Evolutionary conservation across 2,329 filamentous ascomycete species (phyloP), one percentile per base, ranked within the genome.

Genomic region (Xylaria sp.): DNA sequence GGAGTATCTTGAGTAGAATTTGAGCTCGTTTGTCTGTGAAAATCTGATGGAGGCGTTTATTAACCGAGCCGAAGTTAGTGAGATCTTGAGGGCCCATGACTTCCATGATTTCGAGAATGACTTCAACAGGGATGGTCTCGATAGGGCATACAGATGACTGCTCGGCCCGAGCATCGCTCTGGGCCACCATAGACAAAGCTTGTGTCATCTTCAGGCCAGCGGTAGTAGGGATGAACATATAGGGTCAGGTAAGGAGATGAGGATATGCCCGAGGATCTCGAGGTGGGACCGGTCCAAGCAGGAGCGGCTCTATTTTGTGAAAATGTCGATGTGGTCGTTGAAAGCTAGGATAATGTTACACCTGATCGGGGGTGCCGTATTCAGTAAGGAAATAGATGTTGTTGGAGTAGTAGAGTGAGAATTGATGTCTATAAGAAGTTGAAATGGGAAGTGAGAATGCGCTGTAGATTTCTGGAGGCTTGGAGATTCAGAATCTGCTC

Each of bases 31-130:
- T 79, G 3, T 75, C 74, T 9, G 76, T 73, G 61, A 85, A 83
- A n/a, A 87, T 79, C 2, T 76, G 70, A 18, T 79, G 76, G 18
- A 86, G 79, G 1, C 76, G 76, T 33, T 78, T 80, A 70, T 80
- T 83, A 2, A 78, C 74, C 15, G 76, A 72, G n/a, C 78, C 82
- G 39, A 84, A 78, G 39, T 78, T 78, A 61, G 80, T 81, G 43
- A 84, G 78, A 28, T 81, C 82, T 1, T 77, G 72, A 1, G 86
- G 67, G 64, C 84, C 80, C 60, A 87, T 77, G 20, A 82, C 71
- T 36, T 82, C 81, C 72, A 85, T 85, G 28, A 87, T 83, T 23
- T 85, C 82, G 12, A 87, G 75, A 2, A 86, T 74, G 20, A 86
- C 80, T 72, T 88, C 86, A 2, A 81, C 77, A 0, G 86, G 85